Percentiles rank a stretch among this genome's conserved stretches.
Conservation (phyloP, 768 basidiomycete species). For the Cubamyces lactineus region DNA sequence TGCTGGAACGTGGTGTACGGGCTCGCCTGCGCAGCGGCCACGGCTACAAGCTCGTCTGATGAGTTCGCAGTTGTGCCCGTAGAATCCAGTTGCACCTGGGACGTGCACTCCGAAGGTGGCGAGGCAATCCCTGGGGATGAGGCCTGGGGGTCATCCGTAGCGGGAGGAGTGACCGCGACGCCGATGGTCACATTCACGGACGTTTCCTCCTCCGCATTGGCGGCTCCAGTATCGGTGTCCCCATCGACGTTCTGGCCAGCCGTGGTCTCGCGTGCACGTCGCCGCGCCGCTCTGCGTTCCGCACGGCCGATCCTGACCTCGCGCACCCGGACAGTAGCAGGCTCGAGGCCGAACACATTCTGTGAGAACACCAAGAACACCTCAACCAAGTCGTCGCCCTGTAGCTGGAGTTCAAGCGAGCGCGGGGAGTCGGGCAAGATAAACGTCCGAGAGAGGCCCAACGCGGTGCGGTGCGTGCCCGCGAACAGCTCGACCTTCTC, state of each 20-base stretch:
- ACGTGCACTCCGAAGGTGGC: conserved; percentile 26
- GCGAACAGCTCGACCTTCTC: conserved; percentile 95
- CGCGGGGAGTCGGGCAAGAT: conserved; percentile 90
- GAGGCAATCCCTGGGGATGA: conserved; percentile 25
- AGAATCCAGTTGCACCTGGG: conserved; percentile 36
- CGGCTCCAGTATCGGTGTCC: conserved; percentile 39
- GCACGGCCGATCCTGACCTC: conserved; percentile 91
- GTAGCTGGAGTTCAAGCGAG: conserved; percentile 83
- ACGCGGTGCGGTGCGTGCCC: conserved; percentile 86
- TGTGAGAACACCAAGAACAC: conserved; percentile 90
- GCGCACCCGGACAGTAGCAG: conserved; percentile 91
- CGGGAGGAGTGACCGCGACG: conserved; percentile 50
- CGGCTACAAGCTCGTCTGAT: conserved; percentile 67
- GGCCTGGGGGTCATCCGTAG: conserved; percentile 24
- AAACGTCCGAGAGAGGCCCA: conserved; percentile 90
- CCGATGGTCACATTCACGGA: conserved; percentile 65
- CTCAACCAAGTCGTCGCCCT: conserved; percentile 92
- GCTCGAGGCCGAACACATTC: conserved; percentile 91
- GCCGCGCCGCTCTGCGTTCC: conserved; percentile 81
- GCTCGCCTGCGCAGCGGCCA: conserved; percentile 73
- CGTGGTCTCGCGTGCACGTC: conserved; percentile 73
- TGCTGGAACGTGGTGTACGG: conserved; percentile 94
- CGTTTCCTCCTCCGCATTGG: conserved; percentile 41
- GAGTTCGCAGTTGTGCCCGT: conserved; percentile 41
- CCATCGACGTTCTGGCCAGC: conserved; percentile 50